Percentiles rank a stretch among this genome's conserved stretches.
These are phyloP conservation scores for Raphanus hybrid DNA, from an alignment of 441 rosid species.

Conservation along the genomic window DNA sequence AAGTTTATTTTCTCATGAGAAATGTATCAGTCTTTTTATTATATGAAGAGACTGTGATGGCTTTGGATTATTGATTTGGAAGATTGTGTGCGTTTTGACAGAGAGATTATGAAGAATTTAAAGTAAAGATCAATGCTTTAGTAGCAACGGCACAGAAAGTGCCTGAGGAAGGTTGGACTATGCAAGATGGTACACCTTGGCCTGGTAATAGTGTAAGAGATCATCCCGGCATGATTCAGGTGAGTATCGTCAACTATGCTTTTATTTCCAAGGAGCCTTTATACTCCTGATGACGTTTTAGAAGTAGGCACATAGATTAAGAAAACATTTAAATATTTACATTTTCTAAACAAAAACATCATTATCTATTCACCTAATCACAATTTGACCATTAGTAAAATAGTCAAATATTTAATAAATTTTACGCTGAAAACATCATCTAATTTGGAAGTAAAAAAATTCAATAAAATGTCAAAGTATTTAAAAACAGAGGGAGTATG, in stretches of 20 bases:
- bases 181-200: constrained; percentile 99
- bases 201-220: constrained; percentile 93
- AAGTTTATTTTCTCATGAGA: neutral
- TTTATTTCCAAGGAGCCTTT: constrained; percentile 22
- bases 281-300: too few species aligned
- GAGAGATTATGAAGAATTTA: constrained; percentile 98
- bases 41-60: neutral
- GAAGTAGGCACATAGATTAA: too few species aligned
- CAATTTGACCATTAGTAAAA: too few species aligned
- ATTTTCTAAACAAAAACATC: too few species aligned
- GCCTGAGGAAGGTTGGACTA: constrained; percentile 99
- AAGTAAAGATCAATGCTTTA: constrained; percentile 79
- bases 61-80: constrained; percentile 18
- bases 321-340: too few species aligned
- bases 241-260: constrained; percentile 33
- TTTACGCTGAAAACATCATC: too few species aligned
- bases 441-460: too few species aligned
- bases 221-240: constrained; percentile 99
- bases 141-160: constrained; percentile 93
- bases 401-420: too few species aligned
- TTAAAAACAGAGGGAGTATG: too few species aligned
- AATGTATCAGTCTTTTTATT: neutral
- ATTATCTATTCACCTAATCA: too few species aligned
- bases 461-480: too few species aligned
- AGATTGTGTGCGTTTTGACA: constrained; percentile 41